Evolutionary conservation across 2,329 filamentous ascomycete species (phyloP).

Genomic region (Aspergillus pseudoterreus): DNA sequence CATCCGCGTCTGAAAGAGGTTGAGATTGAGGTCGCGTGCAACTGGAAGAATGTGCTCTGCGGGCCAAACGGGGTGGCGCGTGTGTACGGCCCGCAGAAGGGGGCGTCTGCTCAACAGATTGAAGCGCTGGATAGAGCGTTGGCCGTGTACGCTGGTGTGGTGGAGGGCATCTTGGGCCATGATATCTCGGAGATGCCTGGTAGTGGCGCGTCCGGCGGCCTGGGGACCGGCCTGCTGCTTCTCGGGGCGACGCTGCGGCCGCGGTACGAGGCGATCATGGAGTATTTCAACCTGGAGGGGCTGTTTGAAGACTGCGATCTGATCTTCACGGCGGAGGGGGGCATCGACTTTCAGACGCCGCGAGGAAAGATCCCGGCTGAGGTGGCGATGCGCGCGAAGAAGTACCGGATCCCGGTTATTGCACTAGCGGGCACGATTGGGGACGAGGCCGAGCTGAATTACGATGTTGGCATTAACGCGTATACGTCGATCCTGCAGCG

Average conservation of each 20-base stretch:
- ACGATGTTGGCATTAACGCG: conserved; percentile 33
- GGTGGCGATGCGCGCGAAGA: conserved; percentile 47
- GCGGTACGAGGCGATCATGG: conserved; percentile 49
- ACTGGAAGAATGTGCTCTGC: conserved; percentile 51
- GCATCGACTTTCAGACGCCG: conserved; percentile 51
- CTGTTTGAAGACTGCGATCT: conserved; percentile 49
- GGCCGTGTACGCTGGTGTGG: conserved; percentile 40
- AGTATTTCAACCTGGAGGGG: conserved; percentile 48
- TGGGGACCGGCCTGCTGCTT: conserved; percentile 50
- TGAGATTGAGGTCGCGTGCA: conserved; percentile 49
- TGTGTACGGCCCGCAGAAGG: conserved; percentile 53
- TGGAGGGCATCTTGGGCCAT: conserved; percentile 30
- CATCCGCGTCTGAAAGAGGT: conserved; percentile 38
- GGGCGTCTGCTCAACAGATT: conserved; percentile 44
- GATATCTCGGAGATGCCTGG: conserved; percentile 42
- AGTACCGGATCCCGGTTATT: conserved; percentile 46
- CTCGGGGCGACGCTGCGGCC: conserved; percentile 46
- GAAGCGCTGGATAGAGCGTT: conserved; percentile 42
- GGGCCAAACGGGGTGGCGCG: conserved; percentile 48
- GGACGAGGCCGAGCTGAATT: conserved; percentile 30
- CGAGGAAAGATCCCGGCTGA: conserved; percentile 54
- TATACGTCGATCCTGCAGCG: conserved; percentile 28
- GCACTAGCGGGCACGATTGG: conserved; percentile 42
- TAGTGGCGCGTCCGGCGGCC: conserved; percentile 51
- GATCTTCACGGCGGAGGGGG: conserved; percentile 53